Conservation (phyloP, 2,329 filamentous ascomycete genomes). For the Ophiostoma ulmi region DNA sequence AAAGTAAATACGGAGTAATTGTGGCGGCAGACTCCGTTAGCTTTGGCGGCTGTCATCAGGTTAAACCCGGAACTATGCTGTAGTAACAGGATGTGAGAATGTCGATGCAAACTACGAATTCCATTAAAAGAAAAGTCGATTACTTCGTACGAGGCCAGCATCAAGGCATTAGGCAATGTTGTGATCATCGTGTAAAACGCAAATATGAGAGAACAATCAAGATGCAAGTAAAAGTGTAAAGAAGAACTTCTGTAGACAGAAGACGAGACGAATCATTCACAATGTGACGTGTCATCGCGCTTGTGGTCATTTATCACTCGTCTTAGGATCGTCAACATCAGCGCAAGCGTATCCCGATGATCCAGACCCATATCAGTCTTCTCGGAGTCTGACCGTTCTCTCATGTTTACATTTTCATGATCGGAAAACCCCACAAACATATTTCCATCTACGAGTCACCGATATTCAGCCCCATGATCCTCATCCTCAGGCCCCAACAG, state of each 20-base stretch:
- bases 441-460: neutral
- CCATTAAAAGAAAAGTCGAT: neutral
- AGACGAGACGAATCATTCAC: neutral
- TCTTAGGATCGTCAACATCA: neutral
- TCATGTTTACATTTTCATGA: neutral
- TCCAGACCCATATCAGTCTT: neutral
- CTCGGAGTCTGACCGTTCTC: neutral
- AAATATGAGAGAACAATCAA: neutral
- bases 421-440: neutral
- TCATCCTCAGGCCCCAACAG: neutral
- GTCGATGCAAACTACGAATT: neutral
- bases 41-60: neutral
- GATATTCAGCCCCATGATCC: neutral
- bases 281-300: neutral
- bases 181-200: neutral
- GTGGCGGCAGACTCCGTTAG: neutral
- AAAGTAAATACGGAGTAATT: neutral
- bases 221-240: neutral
- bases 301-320: neutral
- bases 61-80: neutral
- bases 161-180: neutral
- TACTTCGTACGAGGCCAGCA: neutral
- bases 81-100: neutral
- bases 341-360: neutral
- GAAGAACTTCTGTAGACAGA: neutral